A percentile compares a stretch with the other conserved stretches of the same genome.
Evolutionary conservation across 176 grass and related monocot genomes (phyloP).

Genomic region (Guadua angustifolia): DNA sequence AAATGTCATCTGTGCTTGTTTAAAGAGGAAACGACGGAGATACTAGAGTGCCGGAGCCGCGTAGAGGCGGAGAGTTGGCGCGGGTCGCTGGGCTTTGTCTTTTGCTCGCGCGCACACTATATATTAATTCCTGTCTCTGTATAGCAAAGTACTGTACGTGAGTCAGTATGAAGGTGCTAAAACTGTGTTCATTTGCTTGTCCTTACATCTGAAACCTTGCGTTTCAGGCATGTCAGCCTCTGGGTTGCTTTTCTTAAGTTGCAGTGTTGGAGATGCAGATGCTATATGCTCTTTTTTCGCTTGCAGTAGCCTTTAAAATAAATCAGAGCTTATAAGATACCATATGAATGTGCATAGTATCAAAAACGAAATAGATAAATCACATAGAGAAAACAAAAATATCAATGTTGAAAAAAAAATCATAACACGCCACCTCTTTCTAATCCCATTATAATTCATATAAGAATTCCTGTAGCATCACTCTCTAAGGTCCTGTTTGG

Average conservation of each 20-base stretch:
- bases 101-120: not conserved
- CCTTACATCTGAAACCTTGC: not conserved
- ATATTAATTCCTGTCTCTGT: not conserved
- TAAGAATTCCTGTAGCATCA: too few relatives aligned
- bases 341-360: too few relatives aligned
- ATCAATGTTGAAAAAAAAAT: too few relatives aligned
- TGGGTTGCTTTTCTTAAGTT: not conserved
- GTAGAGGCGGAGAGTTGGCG: not conserved
- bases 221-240: not conserved
- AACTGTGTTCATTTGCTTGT: not conserved
- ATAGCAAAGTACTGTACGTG: not conserved
- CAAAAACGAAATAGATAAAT: too few relatives aligned
- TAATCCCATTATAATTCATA: too few relatives aligned
- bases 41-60: too few relatives aligned
- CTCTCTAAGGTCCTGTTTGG: too few relatives aligned
- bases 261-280: not conserved
- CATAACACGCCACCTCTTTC: too few relatives aligned
- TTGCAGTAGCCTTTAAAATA: too few relatives aligned
- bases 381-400: too few relatives aligned
- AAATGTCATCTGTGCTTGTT: conserved; percentile 52
- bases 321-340: too few relatives aligned
- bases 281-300: too few relatives aligned
- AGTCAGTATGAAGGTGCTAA: not conserved
- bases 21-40: conserved; percentile 35
- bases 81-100: conserved; percentile 15